Percentiles rank a stretch among this genome's conserved stretches.
Conservation (phyloP, 2,329 filamentous ascomycete species). For the Paecilomyces formosus region DNA sequence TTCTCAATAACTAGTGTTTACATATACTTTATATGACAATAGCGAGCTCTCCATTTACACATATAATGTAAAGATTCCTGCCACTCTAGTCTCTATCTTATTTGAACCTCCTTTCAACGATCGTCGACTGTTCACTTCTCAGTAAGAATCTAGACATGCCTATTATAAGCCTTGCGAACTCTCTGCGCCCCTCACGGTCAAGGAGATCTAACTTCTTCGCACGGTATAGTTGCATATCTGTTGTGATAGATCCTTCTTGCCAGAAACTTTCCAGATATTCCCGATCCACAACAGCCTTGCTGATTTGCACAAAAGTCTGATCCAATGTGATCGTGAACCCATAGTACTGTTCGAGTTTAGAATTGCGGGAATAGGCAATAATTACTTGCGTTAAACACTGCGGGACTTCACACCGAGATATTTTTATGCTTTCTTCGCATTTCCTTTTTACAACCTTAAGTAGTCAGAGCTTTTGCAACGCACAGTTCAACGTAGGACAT, state of each 20-base stretch:
- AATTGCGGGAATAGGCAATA: not conserved
- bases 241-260: not conserved
- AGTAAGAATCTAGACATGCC: not conserved
- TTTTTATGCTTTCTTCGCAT: not conserved
- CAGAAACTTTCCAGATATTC: not conserved
- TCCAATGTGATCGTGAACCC: not conserved
- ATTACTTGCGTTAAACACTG: not conserved
- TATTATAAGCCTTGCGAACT: not conserved
- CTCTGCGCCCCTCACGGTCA: not conserved
- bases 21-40: too few relatives aligned
- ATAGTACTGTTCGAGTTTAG: not conserved
- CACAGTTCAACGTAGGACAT: not conserved
- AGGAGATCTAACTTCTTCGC: not conserved
- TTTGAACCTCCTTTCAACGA: not conserved
- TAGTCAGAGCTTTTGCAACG: not conserved
- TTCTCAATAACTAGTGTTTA: too few relatives aligned
- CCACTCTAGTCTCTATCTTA: not conserved
- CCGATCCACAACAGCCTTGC: not conserved
- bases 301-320: not conserved
- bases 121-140: not conserved
- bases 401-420: not conserved
- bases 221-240: not conserved
- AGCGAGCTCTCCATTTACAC: too few relatives aligned
- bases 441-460: not conserved
- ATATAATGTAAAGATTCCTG: too few relatives aligned